These are phyloP conservation scores for Talaromyces sp. DNA, from an alignment of 2,329 filamentous ascomycete genomes.

Conservation along the genomic window DNA sequence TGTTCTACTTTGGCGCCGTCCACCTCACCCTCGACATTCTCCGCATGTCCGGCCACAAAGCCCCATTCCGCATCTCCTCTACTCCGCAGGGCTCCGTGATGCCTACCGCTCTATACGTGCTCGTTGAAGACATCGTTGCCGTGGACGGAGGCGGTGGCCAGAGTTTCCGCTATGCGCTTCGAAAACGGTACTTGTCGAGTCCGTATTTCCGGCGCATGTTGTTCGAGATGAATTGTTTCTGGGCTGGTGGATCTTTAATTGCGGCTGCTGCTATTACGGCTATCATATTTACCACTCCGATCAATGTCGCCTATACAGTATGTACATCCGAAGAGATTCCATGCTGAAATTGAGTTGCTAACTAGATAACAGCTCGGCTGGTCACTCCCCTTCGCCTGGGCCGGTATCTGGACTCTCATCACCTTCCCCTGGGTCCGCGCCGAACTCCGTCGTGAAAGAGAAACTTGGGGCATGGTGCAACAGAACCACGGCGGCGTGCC, in stretches of 20 bases:
- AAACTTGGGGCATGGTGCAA: constrained; percentile 40
- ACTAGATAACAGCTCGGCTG: constrained; percentile 38
- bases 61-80: constrained; percentile 64
- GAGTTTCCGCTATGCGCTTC: constrained; percentile 52
- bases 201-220: constrained; percentile 56
- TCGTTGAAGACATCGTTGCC: constrained; percentile 66
- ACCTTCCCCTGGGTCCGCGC: constrained; percentile 49
- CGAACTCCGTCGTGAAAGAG: constrained; percentile 46
- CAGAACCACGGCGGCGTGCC: constrained; percentile 35
- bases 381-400: constrained; percentile 46
- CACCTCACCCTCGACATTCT: constrained; percentile 44
- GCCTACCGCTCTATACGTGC: constrained; percentile 61
- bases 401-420: constrained; percentile 44
- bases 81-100: constrained; percentile 59
- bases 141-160: constrained; percentile 64
- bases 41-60: constrained; percentile 44
- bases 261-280: constrained; percentile 49
- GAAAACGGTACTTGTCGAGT: constrained; percentile 55
- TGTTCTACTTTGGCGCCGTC: constrained; percentile 47
- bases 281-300: constrained; percentile 50
- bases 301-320: constrained; percentile 51
- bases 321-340: constrained; percentile 17
- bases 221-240: constrained; percentile 57
- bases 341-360: neutral
- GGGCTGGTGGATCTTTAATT: constrained; percentile 54